Percentiles rank a stretch among this genome's conserved stretches.
These are phyloP conservation scores for Dalechampia spathulata DNA, from an alignment of 441 rosid genomes.

Conservation along the genomic window DNA sequence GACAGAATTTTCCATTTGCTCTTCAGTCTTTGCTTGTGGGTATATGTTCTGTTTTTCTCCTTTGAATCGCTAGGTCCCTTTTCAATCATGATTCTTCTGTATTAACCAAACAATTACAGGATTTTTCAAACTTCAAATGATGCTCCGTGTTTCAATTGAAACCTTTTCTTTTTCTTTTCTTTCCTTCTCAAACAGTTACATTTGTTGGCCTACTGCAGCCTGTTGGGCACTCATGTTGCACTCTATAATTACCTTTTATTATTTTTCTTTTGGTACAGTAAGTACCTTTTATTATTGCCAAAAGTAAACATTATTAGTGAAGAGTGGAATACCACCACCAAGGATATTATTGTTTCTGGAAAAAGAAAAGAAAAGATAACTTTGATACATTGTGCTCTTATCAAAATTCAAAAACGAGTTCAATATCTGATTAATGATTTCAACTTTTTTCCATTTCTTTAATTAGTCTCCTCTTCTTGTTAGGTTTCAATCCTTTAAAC, in stretches of 20 bases:
- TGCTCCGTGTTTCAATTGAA: slow-evolving; percentile 15
- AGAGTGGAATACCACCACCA: too few relatives aligned
- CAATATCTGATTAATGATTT: too few relatives aligned
- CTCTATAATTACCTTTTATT: neutral
- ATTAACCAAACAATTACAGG: neutral
- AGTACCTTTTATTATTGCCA: neutral
- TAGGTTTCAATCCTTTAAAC: too few relatives aligned
- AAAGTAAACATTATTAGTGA: too few relatives aligned
- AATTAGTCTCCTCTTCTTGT: too few relatives aligned
- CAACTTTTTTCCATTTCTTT: too few relatives aligned
- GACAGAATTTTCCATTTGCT: slow-evolving; percentile 7
- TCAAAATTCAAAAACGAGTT: too few relatives aligned
- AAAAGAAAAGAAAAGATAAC: too few relatives aligned
- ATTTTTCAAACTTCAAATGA: slow-evolving; percentile 19
- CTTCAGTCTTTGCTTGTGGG: slow-evolving; percentile 26
- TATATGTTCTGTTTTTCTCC: slow-evolving; percentile 9
- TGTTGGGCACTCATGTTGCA: neutral
- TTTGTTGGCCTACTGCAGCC: slow-evolving; percentile 12
- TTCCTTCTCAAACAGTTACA: slow-evolving; percentile 11
- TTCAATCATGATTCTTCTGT: slow-evolving; percentile 3
- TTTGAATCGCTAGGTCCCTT: slow-evolving; percentile 5
- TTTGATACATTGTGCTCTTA: too few relatives aligned
- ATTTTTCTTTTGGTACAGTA: too few relatives aligned
- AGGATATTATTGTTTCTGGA: too few relatives aligned
- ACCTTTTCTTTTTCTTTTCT: neutral